These are phyloP conservation scores for Quercus dentata DNA, from an alignment of 306 rosid genomes.

Conservation along the genomic window DNA sequence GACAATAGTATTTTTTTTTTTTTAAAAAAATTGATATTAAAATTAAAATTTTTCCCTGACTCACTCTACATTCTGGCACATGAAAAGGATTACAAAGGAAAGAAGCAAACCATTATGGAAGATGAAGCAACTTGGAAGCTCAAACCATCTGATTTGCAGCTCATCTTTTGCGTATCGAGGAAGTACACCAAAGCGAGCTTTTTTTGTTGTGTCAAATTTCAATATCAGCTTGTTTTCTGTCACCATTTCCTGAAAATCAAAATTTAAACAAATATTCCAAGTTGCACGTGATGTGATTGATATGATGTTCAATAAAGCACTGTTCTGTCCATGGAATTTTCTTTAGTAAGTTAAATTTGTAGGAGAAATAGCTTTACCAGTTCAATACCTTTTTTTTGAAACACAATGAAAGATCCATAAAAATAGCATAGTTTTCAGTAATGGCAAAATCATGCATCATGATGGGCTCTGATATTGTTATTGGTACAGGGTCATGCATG, in stretches of 20 bases:
- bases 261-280: conserved; percentile 15
- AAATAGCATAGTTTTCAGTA: conserved; percentile 80
- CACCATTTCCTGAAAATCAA: conserved; percentile 86
- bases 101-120: conserved; percentile 74
- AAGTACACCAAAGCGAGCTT: conserved; percentile 89
- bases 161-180: conserved; percentile 93
- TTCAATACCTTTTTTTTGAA: conserved; percentile 78
- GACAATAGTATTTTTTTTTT: too few species aligned
- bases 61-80: neutral
- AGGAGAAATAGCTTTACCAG: conserved; percentile 1
- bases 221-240: conserved; percentile 75
- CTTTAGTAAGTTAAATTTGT: neutral
- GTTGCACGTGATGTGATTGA: conserved; percentile 3
- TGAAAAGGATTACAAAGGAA: neutral
- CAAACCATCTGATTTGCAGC: conserved; percentile 79
- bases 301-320: neutral
- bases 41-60: neutral
- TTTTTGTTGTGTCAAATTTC: conserved; percentile 76
- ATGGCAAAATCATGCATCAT: conserved; percentile 99
- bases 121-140: conserved; percentile 96
- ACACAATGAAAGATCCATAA: conserved; percentile 87
- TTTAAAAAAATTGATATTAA: neutral
- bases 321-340: too few species aligned
- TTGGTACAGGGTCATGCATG: conserved; percentile 93
- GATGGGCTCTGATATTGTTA: conserved; percentile 80